Conservation (phyloP, 495 filamentous ascomycete genomes). For the Penicillium lagena region DNA sequence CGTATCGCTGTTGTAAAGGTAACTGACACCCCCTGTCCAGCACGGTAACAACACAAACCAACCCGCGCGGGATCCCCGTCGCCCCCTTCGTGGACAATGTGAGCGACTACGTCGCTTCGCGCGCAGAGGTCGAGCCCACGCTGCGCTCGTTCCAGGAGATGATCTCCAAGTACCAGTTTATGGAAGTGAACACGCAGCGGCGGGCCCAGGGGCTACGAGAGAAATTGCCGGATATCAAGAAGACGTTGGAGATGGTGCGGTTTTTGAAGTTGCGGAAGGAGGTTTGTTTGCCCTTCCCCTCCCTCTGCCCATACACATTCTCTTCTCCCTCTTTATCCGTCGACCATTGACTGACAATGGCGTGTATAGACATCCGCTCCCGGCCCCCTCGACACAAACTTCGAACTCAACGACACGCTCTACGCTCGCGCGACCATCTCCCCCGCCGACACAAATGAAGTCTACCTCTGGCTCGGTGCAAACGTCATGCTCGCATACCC, state of each 20-base stretch:
- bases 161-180: slow-evolving; percentile 99
- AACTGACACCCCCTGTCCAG: slow-evolving; percentile 20
- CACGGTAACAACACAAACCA: slow-evolving; percentile 47
- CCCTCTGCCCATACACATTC: neutral
- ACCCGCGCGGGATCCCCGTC: slow-evolving; percentile 87
- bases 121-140: slow-evolving; percentile 82
- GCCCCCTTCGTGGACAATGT: slow-evolving; percentile 97
- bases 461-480: slow-evolving; percentile 94
- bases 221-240: slow-evolving; percentile 95
- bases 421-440: slow-evolving; percentile 81
- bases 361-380: no score
- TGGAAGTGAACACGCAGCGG: slow-evolving; percentile 88
- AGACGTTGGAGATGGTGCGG: slow-evolving; percentile 88
- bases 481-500: slow-evolving; percentile 98
- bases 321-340: neutral
- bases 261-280: slow-evolving; percentile 59
- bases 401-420: slow-evolving; percentile 93
- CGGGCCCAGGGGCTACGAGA: slow-evolving; percentile 79
- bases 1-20: no score
- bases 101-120: slow-evolving; percentile 83
- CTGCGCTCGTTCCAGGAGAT: slow-evolving; percentile 95
- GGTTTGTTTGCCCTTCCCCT: slow-evolving; percentile 2
- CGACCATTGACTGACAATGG: neutral
- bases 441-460: slow-evolving; percentile 80
- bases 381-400: slow-evolving; percentile 68